Percentiles rank a stretch among this genome's conserved stretches.
Evolutionary conservation across 306 rosid species (phyloP).

Genomic region (Citrullus colocynthis): DNA sequence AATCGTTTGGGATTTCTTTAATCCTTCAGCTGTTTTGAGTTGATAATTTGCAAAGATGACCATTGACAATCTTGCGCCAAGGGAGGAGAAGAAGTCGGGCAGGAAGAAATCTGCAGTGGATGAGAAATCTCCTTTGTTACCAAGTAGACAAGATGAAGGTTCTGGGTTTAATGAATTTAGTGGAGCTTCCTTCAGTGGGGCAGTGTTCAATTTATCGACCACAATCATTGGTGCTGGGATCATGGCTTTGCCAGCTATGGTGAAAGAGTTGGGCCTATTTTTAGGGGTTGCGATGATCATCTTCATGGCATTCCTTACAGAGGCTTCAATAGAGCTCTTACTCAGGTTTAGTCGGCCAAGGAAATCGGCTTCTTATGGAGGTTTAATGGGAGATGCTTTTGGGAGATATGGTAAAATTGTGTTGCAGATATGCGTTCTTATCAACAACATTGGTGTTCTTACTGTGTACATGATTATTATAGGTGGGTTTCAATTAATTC

Average conservation of each 20-base stretch:
- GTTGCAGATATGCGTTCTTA: slow-evolving; percentile 19
- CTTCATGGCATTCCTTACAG: slow-evolving; percentile 21
- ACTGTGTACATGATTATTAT: slow-evolving; percentile 33
- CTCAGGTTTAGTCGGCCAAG: slow-evolving; percentile 25
- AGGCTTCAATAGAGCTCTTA: slow-evolving; percentile 24
- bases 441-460: slow-evolving; percentile 28
- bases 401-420: slow-evolving; percentile 20
- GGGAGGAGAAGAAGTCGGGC: slow-evolving; percentile 9
- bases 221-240: slow-evolving; percentile 30
- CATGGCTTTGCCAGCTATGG: slow-evolving; percentile 33
- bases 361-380: slow-evolving; percentile 16
- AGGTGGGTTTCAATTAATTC: slow-evolving; percentile 12
- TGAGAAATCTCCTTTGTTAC: slow-evolving; percentile 21
- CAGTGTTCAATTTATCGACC: slow-evolving; percentile 27
- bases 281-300: slow-evolving; percentile 17
- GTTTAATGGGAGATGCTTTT: slow-evolving; percentile 25
- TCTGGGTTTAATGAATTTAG: slow-evolving; percentile 1
- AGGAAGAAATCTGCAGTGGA: neutral
- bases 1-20: neutral
- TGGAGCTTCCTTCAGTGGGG: slow-evolving; percentile 26
- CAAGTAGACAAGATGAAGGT: slow-evolving; percentile 2
- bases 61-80: neutral
- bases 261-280: slow-evolving; percentile 24
- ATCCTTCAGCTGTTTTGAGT: neutral
- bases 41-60: slow-evolving; percentile 1